A percentile compares a stretch with the other conserved stretches of the same genome.
These are phyloP conservation scores for Nyctanthes arbortristis DNA, from an alignment of 257 asterid genomes.

Conservation along the genomic window DNA sequence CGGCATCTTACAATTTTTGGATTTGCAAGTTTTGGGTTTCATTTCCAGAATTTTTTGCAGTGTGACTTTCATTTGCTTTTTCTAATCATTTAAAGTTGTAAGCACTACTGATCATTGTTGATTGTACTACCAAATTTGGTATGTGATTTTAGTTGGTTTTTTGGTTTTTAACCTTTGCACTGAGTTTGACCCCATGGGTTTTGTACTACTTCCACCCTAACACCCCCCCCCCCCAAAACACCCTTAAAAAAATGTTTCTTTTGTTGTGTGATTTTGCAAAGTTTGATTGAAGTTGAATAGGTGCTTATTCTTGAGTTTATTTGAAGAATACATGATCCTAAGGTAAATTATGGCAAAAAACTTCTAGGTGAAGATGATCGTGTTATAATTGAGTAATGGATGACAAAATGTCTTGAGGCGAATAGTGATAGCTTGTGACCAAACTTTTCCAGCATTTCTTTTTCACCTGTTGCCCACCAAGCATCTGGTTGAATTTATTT, in stretches of 20 bases:
- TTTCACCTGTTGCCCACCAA: background rate
- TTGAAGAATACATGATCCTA: conserved; percentile 16
- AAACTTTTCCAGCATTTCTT: background rate
- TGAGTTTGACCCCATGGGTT: conserved; percentile 3
- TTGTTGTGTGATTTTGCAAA: conserved; percentile 4
- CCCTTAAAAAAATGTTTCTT: background rate
- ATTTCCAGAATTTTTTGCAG: background rate
- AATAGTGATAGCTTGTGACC: background rate
- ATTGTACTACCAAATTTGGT: background rate
- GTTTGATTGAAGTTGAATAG: background rate
- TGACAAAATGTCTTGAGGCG: background rate
- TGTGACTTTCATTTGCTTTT: conserved; percentile 1
- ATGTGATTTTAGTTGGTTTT: background rate
- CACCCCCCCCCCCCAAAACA: background rate
- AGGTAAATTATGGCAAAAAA: background rate
- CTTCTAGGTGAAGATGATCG: background rate
- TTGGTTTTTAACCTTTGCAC: background rate
- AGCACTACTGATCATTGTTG: background rate
- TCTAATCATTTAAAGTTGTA: background rate
- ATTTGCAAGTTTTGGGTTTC: conserved; percentile 14
- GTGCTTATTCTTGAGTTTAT: conserved; percentile 9
- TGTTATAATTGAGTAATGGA: background rate
- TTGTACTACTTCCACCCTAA: background rate
- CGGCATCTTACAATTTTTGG: conserved; percentile 6
- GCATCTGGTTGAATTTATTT: background rate